Evolutionary conservation across 306 rosid species (phyloP).

Genomic region (Dalbergia cultrata): DNA sequence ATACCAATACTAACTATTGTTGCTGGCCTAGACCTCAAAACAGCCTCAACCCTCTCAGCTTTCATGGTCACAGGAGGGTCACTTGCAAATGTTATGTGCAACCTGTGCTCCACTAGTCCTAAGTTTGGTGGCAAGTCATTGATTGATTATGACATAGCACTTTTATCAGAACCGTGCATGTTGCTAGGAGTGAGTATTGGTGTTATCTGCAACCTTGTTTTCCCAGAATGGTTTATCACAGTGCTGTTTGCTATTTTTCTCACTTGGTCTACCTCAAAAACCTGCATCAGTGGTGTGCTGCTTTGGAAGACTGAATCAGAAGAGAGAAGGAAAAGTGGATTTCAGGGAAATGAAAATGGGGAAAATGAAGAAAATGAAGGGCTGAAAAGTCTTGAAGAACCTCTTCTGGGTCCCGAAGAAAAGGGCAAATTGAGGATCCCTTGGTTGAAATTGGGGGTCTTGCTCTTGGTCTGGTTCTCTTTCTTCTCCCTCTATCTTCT

Average conservation of each 20-base stretch:
- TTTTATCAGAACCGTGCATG: slow-evolving; percentile 83
- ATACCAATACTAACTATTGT: slow-evolving; percentile 74
- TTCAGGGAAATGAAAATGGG: slow-evolving; percentile 52
- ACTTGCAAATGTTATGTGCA: slow-evolving; percentile 72
- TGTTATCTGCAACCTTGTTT: slow-evolving; percentile 79
- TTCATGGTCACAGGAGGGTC: slow-evolving; percentile 97
- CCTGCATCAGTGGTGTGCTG: slow-evolving; percentile 65
- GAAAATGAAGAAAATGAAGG: slow-evolving; percentile 46
- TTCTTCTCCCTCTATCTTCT: slow-evolving; percentile 76
- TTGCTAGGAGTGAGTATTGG: slow-evolving; percentile 86
- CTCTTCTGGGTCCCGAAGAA: slow-evolving; percentile 52
- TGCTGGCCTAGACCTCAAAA: slow-evolving; percentile 79
- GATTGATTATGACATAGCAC: slow-evolving; percentile 80
- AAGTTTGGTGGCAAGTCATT: slow-evolving; percentile 61
- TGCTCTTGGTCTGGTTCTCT: slow-evolving; percentile 79
- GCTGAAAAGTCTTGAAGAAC: slow-evolving; percentile 47
- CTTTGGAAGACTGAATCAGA: slow-evolving; percentile 74
- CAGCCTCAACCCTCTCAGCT: slow-evolving; percentile 85
- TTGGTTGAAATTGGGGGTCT: slow-evolving; percentile 69
- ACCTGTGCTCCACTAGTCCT: slow-evolving; percentile 53
- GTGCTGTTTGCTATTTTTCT: slow-evolving; percentile 76
- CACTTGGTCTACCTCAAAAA: slow-evolving; percentile 86
- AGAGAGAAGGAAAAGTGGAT: slow-evolving; percentile 50
- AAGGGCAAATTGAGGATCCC: slow-evolving; percentile 57
- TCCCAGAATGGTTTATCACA: slow-evolving; percentile 90